These are phyloP conservation scores for Hirschfeldia incana DNA, from an alignment of 345 rosid species.

Conservation along the genomic window DNA sequence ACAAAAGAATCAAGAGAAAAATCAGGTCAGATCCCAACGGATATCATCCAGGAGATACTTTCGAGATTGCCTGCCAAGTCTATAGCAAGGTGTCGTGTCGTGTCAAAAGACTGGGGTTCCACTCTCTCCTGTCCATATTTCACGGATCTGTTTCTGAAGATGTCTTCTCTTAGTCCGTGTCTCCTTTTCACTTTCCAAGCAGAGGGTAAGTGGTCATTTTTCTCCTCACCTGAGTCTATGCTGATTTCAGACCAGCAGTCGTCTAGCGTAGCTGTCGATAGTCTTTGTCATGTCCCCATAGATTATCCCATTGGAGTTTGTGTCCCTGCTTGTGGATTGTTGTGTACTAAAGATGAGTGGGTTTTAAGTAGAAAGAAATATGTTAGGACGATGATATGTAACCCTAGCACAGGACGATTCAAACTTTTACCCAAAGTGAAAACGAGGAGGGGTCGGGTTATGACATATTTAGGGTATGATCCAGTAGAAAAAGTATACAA, in stretches of 20 bases:
- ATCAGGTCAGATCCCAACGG: neutral
- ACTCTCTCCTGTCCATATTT: neutral
- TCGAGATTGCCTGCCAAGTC: neutral
- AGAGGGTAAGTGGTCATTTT: neutral
- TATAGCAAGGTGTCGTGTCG: neutral
- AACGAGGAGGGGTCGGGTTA: neutral
- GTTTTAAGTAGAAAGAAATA: neutral
- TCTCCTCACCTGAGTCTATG: neutral
- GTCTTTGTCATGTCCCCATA: neutral
- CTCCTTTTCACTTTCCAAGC: neutral
- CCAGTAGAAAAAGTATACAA: neutral
- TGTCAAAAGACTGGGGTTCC: neutral
- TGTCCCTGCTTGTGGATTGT: neutral
- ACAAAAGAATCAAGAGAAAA: neutral
- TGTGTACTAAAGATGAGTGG: neutral
- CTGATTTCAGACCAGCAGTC: neutral
- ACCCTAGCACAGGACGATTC: neutral
- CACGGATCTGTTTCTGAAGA: neutral
- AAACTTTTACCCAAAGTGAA: constrained; percentile 10
- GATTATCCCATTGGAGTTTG: neutral
- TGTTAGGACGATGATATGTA: constrained; percentile 10
- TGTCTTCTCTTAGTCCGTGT: neutral
- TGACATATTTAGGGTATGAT: neutral
- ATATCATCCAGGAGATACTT: neutral
- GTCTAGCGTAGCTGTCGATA: neutral